phyloP scores from a whole-genome alignment of 2,329 filamentous ascomycete species.

The Cercospora berteroae region DNA sequence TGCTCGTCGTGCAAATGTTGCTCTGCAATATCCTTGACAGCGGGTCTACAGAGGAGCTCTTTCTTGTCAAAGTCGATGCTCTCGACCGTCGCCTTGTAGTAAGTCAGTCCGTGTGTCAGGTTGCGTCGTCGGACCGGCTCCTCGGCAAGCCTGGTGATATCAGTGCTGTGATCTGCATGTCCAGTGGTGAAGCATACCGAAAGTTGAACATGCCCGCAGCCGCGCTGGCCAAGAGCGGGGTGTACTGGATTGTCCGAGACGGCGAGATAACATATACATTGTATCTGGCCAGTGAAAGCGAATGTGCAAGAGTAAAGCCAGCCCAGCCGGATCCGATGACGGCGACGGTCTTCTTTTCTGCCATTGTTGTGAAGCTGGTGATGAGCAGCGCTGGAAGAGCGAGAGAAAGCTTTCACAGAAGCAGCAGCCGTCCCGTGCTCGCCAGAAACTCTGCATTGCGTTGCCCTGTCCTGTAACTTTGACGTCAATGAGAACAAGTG shows the following conservation, averaged over 20 bases:
- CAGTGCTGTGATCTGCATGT: background rate
- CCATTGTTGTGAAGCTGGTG: background rate
- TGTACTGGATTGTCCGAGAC: constrained; percentile 45
- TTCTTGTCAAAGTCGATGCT: constrained; percentile 41
- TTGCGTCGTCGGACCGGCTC: constrained; percentile 44
- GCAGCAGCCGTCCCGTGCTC: background rate
- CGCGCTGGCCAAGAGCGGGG: constrained; percentile 47
- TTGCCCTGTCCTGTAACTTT: background rate
- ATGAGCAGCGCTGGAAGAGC: background rate
- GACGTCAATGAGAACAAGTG: background rate
- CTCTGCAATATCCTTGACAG: constrained; percentile 34
- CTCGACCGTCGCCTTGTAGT: constrained; percentile 43
- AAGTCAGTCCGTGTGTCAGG: constrained; percentile 23
- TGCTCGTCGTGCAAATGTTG: constrained; percentile 27
- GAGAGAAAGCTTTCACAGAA: background rate
- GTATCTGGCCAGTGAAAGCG: constrained; percentile 39
- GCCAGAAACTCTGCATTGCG: background rate
- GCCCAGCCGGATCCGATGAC: constrained; percentile 41
- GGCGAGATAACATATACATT: constrained; percentile 45
- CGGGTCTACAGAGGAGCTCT: constrained; percentile 39
- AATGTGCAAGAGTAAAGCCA: constrained; percentile 41
- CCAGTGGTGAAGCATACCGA: constrained; percentile 8
- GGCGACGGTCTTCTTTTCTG: constrained; percentile 17
- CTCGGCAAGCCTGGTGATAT: constrained; percentile 38
- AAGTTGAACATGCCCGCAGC: constrained; percentile 49